Evolutionary conservation across 148 eudicot species (phyloP), one percentile per base, ranked within the genome.

Genomic region (Chenopodium quinoa): DNA sequence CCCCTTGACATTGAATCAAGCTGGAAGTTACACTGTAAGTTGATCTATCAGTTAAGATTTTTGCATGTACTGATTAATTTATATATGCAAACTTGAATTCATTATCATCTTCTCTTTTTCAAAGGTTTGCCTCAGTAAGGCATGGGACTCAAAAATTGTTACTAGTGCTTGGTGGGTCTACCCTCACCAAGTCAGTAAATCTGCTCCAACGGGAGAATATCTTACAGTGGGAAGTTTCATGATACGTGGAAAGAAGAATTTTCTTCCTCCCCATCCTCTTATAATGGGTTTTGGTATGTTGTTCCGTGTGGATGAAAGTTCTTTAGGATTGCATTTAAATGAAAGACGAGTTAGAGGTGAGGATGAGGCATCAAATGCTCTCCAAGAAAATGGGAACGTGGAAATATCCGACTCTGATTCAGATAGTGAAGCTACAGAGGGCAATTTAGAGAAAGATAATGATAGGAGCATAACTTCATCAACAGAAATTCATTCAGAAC

Each of bases 81-180:
- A 40, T 40, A 4, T 40, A 5, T 40, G 22, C 37, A 44, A 22
- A 14, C 54, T 47, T 65, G 73, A 67, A 31, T 69, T 77, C 54
- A 81, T 46, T 77, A 47, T 48, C 20, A 46, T 46, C 34, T 79
- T 75, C 67, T 62, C 9, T 8, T 37, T 50, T 71, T 70, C 29
- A 65, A 56, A 96, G 99, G 99, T 96, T 84, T 96, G 99, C 88
- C 98, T 91, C 78, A 96, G 99, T 87, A 91, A 93, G 86, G 99
- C 99, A 76, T 96, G 99, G 99, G 91, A 96, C 87, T 92, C 99
- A 70, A 96, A 96, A 89, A 96, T 96, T 81, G 98, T 96, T 32
- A 96, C 99, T 23, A 96, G 99, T 90, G 99, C 99, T 81, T 96
- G 99, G 99, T 96, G 99, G 99, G 99, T 96, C 74, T 96, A 93